phyloP scores from a whole-genome alignment of 345 rosid genomes.

The Mercurialis annua region DNA sequence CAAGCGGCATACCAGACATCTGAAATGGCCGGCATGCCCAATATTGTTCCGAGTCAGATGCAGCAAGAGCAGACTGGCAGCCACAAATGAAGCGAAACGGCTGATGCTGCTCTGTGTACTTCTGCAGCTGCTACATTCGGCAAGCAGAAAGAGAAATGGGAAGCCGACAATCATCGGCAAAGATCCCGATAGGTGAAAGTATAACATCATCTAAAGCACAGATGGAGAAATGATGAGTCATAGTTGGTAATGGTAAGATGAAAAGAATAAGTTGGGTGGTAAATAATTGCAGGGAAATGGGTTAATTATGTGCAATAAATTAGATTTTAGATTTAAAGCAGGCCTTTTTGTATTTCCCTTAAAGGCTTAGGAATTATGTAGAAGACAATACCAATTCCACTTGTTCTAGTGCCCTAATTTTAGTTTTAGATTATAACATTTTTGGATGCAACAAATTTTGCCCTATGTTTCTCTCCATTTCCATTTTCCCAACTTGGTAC shows the following conservation, averaged over 20 bases:
- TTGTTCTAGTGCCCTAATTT: conserved; percentile 16
- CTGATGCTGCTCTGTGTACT: conserved; percentile 14
- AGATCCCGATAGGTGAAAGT: conserved; percentile 12
- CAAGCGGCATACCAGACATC: conserved; percentile 83
- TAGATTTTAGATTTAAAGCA: conserved; percentile 22
- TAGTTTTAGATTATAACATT: conserved; percentile 2
- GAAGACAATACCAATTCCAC: conserved; percentile 23
- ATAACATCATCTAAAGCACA: conserved; percentile 12
- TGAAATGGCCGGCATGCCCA: conserved; percentile 38
- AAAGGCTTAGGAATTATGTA: conserved; percentile 20
- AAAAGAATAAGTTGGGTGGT: conserved; percentile 10
- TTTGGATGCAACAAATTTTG: conserved; percentile 4
- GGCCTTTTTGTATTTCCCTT: not conserved
- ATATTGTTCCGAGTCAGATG: conserved; percentile 11
- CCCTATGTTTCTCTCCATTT: not conserved
- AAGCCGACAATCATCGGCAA: conserved; percentile 9
- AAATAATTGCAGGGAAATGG: conserved; percentile 16
- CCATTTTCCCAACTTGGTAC: not conserved
- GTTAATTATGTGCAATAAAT: conserved; percentile 31
- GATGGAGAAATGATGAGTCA: conserved; percentile 5
- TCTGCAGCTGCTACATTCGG: conserved; percentile 22
- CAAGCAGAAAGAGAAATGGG: conserved; percentile 6
- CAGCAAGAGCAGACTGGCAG: conserved; percentile 18
- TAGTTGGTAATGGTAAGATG: conserved; percentile 22
- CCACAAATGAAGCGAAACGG: conserved; percentile 14